A percentile compares a stretch with the other conserved stretches of the same genome.
These are phyloP conservation scores for Microstegium vimineum DNA, from an alignment of 176 grass and related monocot genomes.

Conservation along the genomic window DNA sequence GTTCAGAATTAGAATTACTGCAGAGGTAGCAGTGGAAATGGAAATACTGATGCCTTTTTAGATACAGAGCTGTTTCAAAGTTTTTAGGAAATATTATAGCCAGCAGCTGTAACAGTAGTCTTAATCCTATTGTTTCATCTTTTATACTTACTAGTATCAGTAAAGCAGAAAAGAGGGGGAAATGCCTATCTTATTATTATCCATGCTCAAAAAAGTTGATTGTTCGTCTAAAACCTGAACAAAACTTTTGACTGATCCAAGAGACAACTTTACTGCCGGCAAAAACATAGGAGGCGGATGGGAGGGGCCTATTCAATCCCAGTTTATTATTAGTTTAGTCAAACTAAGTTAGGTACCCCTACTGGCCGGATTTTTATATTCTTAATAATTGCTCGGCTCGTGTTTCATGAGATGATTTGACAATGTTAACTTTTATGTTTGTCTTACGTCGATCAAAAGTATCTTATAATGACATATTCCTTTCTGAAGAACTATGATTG, in stretches of 20 bases:
- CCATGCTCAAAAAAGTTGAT: background rate
- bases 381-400: background rate
- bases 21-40: background rate
- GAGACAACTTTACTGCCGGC: background rate
- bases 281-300: background rate
- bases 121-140: background rate
- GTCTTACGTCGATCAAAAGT: background rate
- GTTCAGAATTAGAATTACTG: background rate
- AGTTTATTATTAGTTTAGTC: background rate
- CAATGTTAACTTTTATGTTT: constrained; percentile 6
- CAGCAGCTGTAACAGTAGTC: background rate
- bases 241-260: background rate
- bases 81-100: background rate
- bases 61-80: background rate
- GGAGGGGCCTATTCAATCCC: background rate
- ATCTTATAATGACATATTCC: background rate
- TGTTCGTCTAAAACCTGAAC: background rate
- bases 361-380: background rate
- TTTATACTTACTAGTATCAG: background rate
- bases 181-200: background rate
- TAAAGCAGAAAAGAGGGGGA: background rate
- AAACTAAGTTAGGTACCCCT: background rate
- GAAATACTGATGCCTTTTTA: background rate
- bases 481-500: constrained; percentile 1
- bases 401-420: constrained; percentile 29